Conservation (phyloP, 805 yeast species). For the Starmera quercuum region DNA sequence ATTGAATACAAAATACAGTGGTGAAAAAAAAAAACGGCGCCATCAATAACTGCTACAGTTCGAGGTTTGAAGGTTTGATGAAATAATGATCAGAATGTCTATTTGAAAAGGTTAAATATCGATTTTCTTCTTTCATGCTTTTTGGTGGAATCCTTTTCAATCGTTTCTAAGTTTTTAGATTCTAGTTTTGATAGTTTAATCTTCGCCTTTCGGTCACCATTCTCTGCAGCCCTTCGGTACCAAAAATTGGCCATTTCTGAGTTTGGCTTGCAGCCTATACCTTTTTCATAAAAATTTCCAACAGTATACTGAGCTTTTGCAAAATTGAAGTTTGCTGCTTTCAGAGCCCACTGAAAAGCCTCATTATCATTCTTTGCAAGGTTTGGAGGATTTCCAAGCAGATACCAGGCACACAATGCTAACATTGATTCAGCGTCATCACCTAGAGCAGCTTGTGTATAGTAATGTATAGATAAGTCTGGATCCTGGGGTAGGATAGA, state of each 20-base stretch:
- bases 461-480: slow-evolving; percentile 83
- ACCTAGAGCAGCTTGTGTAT: slow-evolving; percentile 80
- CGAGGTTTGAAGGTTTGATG: not conserved
- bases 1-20: too few species aligned
- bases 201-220: slow-evolving; percentile 45
- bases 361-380: slow-evolving; percentile 72
- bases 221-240: slow-evolving; percentile 68
- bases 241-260: slow-evolving; percentile 54
- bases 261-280: slow-evolving; percentile 73
- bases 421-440: slow-evolving; percentile 90
- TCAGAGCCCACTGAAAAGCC: slow-evolving; percentile 90
- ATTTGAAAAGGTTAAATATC: not conserved
- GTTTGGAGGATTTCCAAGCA: slow-evolving; percentile 83
- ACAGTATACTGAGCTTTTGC: slow-evolving; percentile 82
- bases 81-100: too few species aligned
- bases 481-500: slow-evolving; percentile 66
- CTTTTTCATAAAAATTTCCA: slow-evolving; percentile 79
- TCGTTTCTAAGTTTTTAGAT: not conserved
- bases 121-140: not conserved
- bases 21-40: not conserved
- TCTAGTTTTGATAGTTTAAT: slow-evolving; percentile 21
- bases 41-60: not conserved
- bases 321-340: slow-evolving; percentile 70
- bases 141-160: not conserved
- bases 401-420: slow-evolving; percentile 94